These are phyloP conservation scores for Lotus japonicus DNA, from an alignment of 306 rosid species.

Conservation along the genomic window DNA sequence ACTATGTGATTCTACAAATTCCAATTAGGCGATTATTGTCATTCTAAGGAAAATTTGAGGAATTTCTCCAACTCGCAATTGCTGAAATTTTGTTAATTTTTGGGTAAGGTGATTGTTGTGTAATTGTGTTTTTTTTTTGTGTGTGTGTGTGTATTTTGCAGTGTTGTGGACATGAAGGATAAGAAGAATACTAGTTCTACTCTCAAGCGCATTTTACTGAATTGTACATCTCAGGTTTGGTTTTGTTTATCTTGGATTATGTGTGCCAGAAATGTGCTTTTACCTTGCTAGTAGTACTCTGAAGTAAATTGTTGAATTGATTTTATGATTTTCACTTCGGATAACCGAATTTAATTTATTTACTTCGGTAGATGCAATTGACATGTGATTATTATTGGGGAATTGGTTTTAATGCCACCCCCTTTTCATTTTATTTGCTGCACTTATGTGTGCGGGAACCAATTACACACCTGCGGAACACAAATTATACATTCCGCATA, in stretches of 20 bases:
- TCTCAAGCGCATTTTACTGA: constrained; percentile 65
- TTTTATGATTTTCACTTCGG: neutral
- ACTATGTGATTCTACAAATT: constrained; percentile 4
- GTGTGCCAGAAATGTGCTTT: no score
- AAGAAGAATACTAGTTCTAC: constrained; percentile 59
- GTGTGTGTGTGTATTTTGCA: constrained; percentile 25
- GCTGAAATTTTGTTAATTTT: neutral
- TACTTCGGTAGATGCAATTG: neutral
- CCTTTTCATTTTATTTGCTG: no score
- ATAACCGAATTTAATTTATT: neutral
- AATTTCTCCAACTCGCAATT: neutral
- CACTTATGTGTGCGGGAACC: no score
- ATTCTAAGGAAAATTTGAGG: neutral
- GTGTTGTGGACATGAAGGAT: constrained; percentile 67
- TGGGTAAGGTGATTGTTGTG: neutral
- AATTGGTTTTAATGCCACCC: no score
- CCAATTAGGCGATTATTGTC: neutral
- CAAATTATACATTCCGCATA: no score
- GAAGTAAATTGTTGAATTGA: neutral
- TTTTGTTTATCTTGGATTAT: neutral
- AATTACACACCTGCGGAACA: no score
- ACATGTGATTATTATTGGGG: neutral
- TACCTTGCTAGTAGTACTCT: neutral
- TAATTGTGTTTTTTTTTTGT: neutral
- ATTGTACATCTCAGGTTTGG: constrained; percentile 81